phyloP scores from a whole-genome alignment of 2,329 filamentous ascomycete species.

The Ilyonectria sp. region DNA sequence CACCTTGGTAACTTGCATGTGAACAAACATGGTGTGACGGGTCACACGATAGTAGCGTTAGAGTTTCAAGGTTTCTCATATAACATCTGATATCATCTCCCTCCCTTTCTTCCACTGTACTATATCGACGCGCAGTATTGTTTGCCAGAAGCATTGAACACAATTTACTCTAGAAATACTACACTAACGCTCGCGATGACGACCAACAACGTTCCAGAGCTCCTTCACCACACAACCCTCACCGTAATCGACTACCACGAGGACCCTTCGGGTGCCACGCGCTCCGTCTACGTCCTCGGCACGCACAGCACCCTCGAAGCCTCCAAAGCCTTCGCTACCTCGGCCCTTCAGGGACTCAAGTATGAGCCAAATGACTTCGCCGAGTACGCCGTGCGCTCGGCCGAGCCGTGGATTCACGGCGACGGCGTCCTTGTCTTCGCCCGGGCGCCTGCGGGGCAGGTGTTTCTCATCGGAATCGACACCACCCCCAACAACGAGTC shows the following conservation, averaged over 20 bases:
- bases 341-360: slow-evolving; percentile 51
- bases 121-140: not conserved
- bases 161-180: not conserved
- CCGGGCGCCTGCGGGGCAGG: slow-evolving; percentile 53
- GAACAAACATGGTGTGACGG: not conserved
- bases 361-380: slow-evolving; percentile 57
- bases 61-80: not conserved
- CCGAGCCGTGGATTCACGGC: slow-evolving; percentile 54
- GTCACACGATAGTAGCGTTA: not conserved
- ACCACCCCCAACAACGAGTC: slow-evolving; percentile 56
- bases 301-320: slow-evolving; percentile 55
- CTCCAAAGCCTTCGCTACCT: slow-evolving; percentile 55
- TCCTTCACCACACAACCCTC: slow-evolving; percentile 56
- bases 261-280: slow-evolving; percentile 47
- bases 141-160: not conserved
- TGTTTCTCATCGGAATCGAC: slow-evolving; percentile 56
- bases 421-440: slow-evolving; percentile 58
- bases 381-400: slow-evolving; percentile 47
- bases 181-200: not conserved
- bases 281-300: slow-evolving; percentile 54
- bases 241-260: slow-evolving; percentile 50
- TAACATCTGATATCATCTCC: not conserved
- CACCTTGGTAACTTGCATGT: not conserved
- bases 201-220: slow-evolving; percentile 35
- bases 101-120: not conserved